Evolutionary conservation across 164 flowering plant genomes (phyloP), one percentile per base, ranked within the genome.

Genomic region (Vitis cinerea): DNA sequence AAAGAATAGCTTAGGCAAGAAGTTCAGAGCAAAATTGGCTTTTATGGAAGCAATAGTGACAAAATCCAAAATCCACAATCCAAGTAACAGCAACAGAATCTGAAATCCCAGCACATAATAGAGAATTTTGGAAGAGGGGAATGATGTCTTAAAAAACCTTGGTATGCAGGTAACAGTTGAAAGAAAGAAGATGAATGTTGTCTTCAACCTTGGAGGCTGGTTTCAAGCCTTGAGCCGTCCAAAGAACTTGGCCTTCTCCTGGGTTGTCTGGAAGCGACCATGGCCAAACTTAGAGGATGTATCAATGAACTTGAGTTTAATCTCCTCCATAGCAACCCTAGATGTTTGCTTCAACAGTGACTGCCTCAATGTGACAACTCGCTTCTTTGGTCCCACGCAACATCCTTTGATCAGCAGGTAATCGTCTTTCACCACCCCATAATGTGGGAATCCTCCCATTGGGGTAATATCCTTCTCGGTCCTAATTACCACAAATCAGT

Each of bases 401-500:
- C 95, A 84, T 6, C 95, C 95, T 78, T 90, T 90, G 50, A 89
- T 87, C 81, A 89, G 16, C 66, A 89, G 10, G 60, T 82, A 89
- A 70, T 89, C 93, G 3, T 84, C 90, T 62, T 87, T 87, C 58
- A 87, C 93, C 3, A 86, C 72, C 13, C 91, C 91, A 72, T 87
- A 88, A 55, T 90, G 92, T 1, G 95, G 91, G 77, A 90, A 90
- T 27, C 94, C 94, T 30, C 94, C 94, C 75, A 90, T 88, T 2
- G 94, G 94, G 0, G 92, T 90, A 11, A 88, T 82, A 23, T 87
- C 90, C 85, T 90, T 88, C 85, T 88, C 91, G 16, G 95, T 90
- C 91, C 95, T 87, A 62, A 12, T 29, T 3, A 58, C 47, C 14
- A 72, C 37, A 37, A 61, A 62, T 10, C 4, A 53, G 56, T 53